Percentiles rank a stretch among this genome's conserved stretches.
Conservation (phyloP, 2,329 filamentous ascomycete genomes). For the Fusarium decemcellulare region DNA sequence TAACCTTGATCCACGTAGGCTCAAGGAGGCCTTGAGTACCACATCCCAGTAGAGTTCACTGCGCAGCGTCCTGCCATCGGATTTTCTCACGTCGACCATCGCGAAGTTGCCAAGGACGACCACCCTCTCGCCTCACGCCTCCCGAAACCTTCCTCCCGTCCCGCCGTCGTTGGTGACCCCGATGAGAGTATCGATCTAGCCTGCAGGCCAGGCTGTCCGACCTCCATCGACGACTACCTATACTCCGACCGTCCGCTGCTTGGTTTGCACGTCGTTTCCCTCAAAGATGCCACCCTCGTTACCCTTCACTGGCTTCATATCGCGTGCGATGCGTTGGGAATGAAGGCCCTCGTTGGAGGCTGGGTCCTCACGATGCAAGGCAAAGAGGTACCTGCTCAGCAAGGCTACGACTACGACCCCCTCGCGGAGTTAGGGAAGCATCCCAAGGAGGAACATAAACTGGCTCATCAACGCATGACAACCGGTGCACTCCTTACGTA, state of each 20-base stretch:
- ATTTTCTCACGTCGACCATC: conserved; percentile 17
- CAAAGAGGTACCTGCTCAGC: neutral
- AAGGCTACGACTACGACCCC: neutral
- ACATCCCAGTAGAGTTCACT: conserved; percentile 17
- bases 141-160: conserved; percentile 7
- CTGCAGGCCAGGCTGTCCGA: conserved; percentile 15
- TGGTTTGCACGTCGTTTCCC: neutral
- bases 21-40: conserved; percentile 7
- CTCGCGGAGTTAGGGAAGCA: conserved; percentile 10
- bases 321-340: neutral
- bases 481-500: conserved; percentile 2
- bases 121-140: conserved; percentile 19
- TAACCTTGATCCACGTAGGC: neutral
- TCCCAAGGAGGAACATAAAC: conserved; percentile 3
- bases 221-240: neutral
- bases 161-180: neutral
- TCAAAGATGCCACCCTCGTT: neutral
- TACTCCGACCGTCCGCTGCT: neutral
- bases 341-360: neutral
- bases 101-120: conserved; percentile 7
- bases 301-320: neutral
- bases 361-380: neutral
- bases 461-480: conserved; percentile 10
- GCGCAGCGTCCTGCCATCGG: conserved; percentile 7
- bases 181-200: conserved; percentile 2